Percentiles rank a stretch among this genome's conserved stretches.
Conservation (phyloP, 1,139 yeast species). For the Scheffersomyces stambukii region DNA sequence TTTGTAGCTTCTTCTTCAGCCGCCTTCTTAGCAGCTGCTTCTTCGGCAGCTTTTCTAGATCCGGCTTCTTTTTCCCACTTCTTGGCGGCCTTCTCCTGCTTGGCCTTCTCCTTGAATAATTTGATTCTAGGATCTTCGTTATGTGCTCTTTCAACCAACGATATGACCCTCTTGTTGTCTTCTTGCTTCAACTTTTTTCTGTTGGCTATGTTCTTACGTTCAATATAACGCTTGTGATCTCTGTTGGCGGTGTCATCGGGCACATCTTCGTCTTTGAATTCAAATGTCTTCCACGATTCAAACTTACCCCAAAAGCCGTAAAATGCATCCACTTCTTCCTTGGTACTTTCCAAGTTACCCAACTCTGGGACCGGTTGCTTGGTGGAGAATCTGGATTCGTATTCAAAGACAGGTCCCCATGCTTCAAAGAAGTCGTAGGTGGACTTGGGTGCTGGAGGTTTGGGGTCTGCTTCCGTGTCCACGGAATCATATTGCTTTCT, state of each 20-base stretch:
- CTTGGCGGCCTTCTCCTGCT: constrained; percentile 89
- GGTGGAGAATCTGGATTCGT: constrained; percentile 90
- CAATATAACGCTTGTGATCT: constrained; percentile 98
- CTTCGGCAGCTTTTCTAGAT: constrained; percentile 91
- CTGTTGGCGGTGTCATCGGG: constrained; percentile 99
- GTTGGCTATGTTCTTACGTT: constrained; percentile 93
- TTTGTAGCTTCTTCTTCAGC: constrained; percentile 77
- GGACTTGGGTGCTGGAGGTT: constrained; percentile 65
- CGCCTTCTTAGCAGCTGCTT: constrained; percentile 74
- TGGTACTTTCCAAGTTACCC: constrained; percentile 65
- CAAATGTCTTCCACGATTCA: constrained; percentile 98
- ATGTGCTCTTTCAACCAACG: constrained; percentile 83
- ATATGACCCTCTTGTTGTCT: constrained; percentile 87
- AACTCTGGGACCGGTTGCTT: constrained; percentile 82
- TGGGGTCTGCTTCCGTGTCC: constrained; percentile 81
- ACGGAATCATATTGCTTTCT: constrained; percentile 95
- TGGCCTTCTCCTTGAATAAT: constrained; percentile 88
- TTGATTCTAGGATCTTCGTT: constrained; percentile 93
- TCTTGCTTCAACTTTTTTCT: constrained; percentile 98
- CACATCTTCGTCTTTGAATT: constrained; percentile 97
- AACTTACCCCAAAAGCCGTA: constrained; percentile 92
- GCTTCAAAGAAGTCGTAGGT: constrained; percentile 80
- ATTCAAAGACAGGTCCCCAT: constrained; percentile 88
- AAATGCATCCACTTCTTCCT: constrained; percentile 84
- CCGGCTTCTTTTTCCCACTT: constrained; percentile 99